These are phyloP conservation scores for Macrocybe gigantea DNA, from an alignment of 768 basidiomycete species.

Conservation along the genomic window DNA sequence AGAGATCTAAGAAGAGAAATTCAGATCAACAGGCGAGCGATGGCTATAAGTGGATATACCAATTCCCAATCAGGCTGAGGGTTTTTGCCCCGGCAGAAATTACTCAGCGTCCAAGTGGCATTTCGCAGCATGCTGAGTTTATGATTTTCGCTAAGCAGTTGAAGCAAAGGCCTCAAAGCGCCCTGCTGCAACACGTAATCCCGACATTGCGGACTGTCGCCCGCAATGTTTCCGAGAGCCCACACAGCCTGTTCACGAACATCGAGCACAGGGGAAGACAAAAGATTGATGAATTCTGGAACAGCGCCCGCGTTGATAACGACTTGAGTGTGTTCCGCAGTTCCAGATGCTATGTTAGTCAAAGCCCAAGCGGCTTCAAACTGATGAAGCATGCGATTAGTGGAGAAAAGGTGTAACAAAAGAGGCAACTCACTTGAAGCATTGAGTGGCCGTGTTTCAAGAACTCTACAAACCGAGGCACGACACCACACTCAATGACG, in stretches of 20 bases:
- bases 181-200: conserved; percentile 95
- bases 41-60: conserved; percentile 40
- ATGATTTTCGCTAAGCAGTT: conserved; percentile 90
- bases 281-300: conserved; percentile 93
- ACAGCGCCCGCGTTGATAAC: conserved; percentile 94
- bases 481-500: conserved; percentile 96
- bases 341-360: conserved; percentile 97
- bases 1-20: conserved; percentile 65
- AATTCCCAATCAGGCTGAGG: conserved; percentile 98
- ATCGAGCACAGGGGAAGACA: conserved; percentile 92
- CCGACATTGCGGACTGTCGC: conserved; percentile 95
- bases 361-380: conserved; percentile 98
- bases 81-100: conserved; percentile 97
- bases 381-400: conserved; percentile 28
- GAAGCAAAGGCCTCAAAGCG: conserved; percentile 87
- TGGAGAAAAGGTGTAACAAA: neutral
- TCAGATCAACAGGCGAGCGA: conserved; percentile 8
- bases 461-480: conserved; percentile 96
- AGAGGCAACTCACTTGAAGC: conserved; percentile 58
- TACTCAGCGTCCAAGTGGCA: conserved; percentile 98
- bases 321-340: conserved; percentile 96
- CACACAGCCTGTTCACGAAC: conserved; percentile 99
- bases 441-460: conserved; percentile 73
- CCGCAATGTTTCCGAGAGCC: conserved; percentile 99
- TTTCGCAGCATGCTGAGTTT: conserved; percentile 98